Evolutionary conservation across 169 alveolate genomes (phyloP).

Genomic region (Babesia ovis): DNA sequence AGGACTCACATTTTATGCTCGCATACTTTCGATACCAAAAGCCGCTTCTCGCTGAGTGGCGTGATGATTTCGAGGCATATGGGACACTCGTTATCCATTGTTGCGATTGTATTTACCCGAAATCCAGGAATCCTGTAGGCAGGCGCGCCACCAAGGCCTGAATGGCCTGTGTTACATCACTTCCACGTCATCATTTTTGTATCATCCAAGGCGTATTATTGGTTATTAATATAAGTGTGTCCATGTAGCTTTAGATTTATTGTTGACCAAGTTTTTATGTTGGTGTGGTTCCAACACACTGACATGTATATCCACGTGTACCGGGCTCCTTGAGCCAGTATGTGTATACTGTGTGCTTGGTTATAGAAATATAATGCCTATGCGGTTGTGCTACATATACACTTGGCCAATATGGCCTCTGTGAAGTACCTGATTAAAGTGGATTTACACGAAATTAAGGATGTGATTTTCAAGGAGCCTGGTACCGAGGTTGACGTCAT

Average conservation of each 20-base stretch:
- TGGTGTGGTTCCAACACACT: neutral
- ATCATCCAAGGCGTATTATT: no score
- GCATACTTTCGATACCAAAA: conserved; percentile 60
- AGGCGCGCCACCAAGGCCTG: conserved; percentile 5
- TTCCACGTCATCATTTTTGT: neutral
- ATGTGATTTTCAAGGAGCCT: conserved; percentile 80
- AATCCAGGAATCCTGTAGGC: neutral
- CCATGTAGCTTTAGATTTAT: no score
- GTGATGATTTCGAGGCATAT: conserved; percentile 67
- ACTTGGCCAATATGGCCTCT: conserved; percentile 49
- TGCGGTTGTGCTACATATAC: neutral
- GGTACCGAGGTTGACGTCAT: conserved; percentile 75
- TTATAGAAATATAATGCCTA: neutral
- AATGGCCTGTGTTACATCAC: neutral
- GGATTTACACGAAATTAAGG: conserved; percentile 84
- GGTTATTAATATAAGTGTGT: no score
- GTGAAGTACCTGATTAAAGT: conserved; percentile 79
- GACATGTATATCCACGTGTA: neutral
- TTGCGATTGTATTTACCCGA: neutral
- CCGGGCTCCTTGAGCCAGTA: neutral
- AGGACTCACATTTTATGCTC: conserved; percentile 67
- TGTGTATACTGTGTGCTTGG: conserved; percentile 31
- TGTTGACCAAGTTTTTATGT: no score
- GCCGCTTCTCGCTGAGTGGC: conserved; percentile 61
- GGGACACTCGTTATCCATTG: conserved; percentile 69